Evolutionary conservation across 2,329 filamentous ascomycete species (phyloP).

Genomic region (Neurospora sp.): DNA sequence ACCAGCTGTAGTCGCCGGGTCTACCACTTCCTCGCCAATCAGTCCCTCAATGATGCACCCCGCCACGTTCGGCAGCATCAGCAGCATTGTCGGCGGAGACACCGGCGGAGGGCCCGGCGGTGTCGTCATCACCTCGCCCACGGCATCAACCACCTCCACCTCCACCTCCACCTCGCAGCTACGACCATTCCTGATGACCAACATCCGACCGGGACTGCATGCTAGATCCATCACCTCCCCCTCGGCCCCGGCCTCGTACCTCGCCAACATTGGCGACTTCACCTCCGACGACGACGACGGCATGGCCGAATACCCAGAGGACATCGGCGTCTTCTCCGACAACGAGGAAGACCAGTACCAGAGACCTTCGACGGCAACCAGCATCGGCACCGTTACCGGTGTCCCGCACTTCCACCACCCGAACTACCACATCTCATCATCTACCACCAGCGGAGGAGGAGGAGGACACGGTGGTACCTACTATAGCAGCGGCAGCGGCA

Average conservation of each 20-base stretch:
- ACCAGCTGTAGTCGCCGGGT: constrained; percentile 26
- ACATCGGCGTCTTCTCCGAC: constrained; percentile 60
- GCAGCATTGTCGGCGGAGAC: constrained; percentile 17
- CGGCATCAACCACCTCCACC: neutral
- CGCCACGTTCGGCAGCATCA: constrained; percentile 34
- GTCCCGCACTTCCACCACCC: neutral
- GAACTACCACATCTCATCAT: neutral
- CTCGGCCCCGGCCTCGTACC: constrained; percentile 44
- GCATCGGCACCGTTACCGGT: neutral
- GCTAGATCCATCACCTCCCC: constrained; percentile 79
- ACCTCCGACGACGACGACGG: constrained; percentile 67
- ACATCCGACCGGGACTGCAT: constrained; percentile 57
- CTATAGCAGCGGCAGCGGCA: constrained; percentile 23
- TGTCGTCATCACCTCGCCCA: neutral
- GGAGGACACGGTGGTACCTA: neutral
- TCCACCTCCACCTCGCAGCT: constrained; percentile 15
- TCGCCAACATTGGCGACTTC: constrained; percentile 48
- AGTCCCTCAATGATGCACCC: constrained; percentile 43
- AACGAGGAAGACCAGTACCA: constrained; percentile 49
- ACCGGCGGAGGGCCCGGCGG: neutral
- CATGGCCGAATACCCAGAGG: constrained; percentile 20
- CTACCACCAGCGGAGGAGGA: neutral
- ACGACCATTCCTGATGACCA: constrained; percentile 11
- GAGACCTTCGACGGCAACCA: neutral
- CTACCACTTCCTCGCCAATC: neutral